A percentile compares a stretch with the other conserved stretches of the same genome.
These are phyloP conservation scores for Allantophomopsis lycopodina DNA, from an alignment of 2,329 filamentous ascomycete genomes.

Conservation along the genomic window DNA sequence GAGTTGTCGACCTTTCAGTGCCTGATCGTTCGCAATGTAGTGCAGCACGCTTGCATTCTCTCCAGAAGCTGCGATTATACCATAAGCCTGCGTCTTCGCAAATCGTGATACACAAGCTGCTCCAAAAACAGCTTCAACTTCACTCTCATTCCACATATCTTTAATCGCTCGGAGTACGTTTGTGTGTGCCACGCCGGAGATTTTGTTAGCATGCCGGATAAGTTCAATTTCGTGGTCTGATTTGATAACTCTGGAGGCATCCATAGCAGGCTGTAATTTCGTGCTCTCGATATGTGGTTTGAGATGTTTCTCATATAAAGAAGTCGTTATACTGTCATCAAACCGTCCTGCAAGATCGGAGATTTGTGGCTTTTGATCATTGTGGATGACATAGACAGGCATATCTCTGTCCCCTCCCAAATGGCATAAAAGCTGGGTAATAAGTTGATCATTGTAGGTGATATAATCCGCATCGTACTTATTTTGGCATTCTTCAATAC, in stretches of 20 bases:
- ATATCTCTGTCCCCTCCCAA: slow-evolving; percentile 17
- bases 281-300: slow-evolving; percentile 27
- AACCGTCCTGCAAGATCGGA: too few relatives aligned
- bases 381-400: slow-evolving; percentile 29
- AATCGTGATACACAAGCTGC: slow-evolving; percentile 58
- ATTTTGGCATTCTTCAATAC: slow-evolving; percentile 43
- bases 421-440: slow-evolving; percentile 30
- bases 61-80: slow-evolving; percentile 77
- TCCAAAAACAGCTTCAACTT: slow-evolving; percentile 70
- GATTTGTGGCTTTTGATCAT: slow-evolving; percentile 20
- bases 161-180: slow-evolving; percentile 53
- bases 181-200: slow-evolving; percentile 67
- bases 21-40: slow-evolving; percentile 68
- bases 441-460: slow-evolving; percentile 35
- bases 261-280: slow-evolving; percentile 56
- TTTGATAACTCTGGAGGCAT: slow-evolving; percentile 71
- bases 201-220: slow-evolving; percentile 66
- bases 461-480: slow-evolving; percentile 61
- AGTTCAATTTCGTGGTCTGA: slow-evolving; percentile 73
- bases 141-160: slow-evolving; percentile 59
- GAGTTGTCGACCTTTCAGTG: slow-evolving; percentile 55
- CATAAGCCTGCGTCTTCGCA: slow-evolving; percentile 70
- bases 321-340: slow-evolving; percentile 23
- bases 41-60: slow-evolving; percentile 76
- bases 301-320: slow-evolving; percentile 31